These are phyloP conservation scores for Tulasnella calospora DNA, from an alignment of 768 basidiomycete genomes.

Conservation along the genomic window DNA sequence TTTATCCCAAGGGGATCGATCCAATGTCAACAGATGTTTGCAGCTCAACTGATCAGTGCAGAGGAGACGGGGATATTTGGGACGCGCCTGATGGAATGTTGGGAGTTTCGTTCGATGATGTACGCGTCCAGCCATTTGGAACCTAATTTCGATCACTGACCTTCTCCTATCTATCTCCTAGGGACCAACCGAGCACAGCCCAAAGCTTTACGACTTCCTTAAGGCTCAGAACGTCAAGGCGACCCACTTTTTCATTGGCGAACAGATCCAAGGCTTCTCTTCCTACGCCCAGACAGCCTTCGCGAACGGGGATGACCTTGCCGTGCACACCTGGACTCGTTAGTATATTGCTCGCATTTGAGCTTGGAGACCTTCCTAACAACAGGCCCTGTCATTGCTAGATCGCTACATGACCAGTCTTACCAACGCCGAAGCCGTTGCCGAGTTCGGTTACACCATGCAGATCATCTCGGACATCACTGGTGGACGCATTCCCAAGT, in stretches of 20 bases:
- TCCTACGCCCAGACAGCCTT: constrained; percentile 51
- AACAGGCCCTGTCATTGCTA: neutral
- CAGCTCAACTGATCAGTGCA: constrained; percentile 7
- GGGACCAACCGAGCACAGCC: constrained; percentile 54
- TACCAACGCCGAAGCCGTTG: constrained; percentile 49
- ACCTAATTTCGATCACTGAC: neutral
- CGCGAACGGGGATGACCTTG: constrained; percentile 37
- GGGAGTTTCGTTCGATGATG: constrained; percentile 23
- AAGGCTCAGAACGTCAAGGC: constrained; percentile 56
- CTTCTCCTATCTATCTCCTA: neutral
- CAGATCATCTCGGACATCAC: constrained; percentile 69
- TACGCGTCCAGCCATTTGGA: neutral
- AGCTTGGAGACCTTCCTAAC: neutral
- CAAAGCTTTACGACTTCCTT: constrained; percentile 60
- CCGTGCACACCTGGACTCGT: constrained; percentile 43
- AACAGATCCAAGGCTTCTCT: constrained; percentile 58
- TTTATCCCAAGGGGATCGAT: neutral
- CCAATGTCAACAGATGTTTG: neutral
- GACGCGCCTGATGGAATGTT: constrained; percentile 18
- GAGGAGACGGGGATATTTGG: constrained; percentile 17
- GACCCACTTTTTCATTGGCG: constrained; percentile 88
- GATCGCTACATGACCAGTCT: constrained; percentile 72
- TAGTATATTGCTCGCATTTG: neutral
- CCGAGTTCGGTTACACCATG: constrained; percentile 79
- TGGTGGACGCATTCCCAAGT: constrained; percentile 65